A percentile compares a stretch with the other conserved stretches of the same genome.
These are phyloP conservation scores for Vachellia pachyceras DNA, from an alignment of 306 rosid species.

Conservation along the genomic window DNA sequence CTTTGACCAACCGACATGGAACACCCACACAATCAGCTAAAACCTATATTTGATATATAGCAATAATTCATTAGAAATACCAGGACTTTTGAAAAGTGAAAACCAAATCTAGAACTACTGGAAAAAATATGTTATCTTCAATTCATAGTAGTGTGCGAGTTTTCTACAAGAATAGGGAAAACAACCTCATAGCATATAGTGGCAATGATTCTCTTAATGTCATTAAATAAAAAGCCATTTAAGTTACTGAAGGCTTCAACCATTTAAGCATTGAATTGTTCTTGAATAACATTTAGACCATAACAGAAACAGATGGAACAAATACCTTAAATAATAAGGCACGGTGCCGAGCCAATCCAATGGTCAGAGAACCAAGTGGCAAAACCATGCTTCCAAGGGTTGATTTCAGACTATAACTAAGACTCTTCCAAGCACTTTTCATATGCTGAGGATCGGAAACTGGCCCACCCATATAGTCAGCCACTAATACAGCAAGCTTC, in stretches of 20 bases:
- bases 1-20: conserved; percentile 92
- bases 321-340: conserved; percentile 94
- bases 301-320: conserved; percentile 20
- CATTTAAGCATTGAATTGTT: conserved; percentile 18
- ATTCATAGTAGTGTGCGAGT: conserved; percentile 22
- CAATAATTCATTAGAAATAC: conserved; percentile 8
- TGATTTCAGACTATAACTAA: conserved; percentile 74
- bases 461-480: conserved; percentile 95
- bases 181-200: conserved; percentile 24
- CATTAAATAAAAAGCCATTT: too few species aligned
- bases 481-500: conserved; percentile 84
- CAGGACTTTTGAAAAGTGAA: not conserved
- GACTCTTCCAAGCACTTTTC: conserved; percentile 82
- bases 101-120: not conserved
- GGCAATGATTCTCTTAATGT: conserved; percentile 26
- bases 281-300: conserved; percentile 28
- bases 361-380: conserved; percentile 90
- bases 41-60: conserved; percentile 54
- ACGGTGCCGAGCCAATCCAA: conserved; percentile 98
- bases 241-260: conserved; percentile 20
- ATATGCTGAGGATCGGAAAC: conserved; percentile 78
- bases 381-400: conserved; percentile 91
- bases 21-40: conserved; percentile 89
- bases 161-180: not conserved
- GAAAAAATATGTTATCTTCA: conserved; percentile 8